These are phyloP conservation scores for Camelina laxa DNA, from an alignment of 345 rosid species.

Conservation along the genomic window DNA sequence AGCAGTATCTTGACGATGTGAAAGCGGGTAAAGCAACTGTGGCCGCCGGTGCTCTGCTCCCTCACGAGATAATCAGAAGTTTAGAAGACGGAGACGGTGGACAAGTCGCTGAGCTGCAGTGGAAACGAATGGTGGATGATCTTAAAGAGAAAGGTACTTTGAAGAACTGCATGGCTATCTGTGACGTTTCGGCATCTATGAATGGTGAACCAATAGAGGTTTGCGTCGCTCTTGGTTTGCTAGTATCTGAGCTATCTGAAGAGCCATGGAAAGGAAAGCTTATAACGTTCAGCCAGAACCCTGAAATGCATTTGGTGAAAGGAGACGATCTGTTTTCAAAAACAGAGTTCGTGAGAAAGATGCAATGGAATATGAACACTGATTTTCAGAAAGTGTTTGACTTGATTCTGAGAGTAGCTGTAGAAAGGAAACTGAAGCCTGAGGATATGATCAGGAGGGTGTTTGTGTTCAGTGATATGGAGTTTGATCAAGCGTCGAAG, in stretches of 20 bases:
- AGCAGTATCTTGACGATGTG: conserved; percentile 50
- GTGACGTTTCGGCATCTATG: conserved; percentile 74
- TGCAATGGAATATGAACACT: conserved; percentile 47
- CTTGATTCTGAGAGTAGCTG: conserved; percentile 54
- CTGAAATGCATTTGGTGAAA: conserved; percentile 46
- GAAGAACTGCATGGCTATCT: conserved; percentile 59
- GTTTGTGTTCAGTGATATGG: conserved; percentile 78
- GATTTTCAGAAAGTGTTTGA: conserved; percentile 63
- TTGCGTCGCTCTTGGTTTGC: conserved; percentile 58
- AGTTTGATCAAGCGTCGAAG: conserved; percentile 50
- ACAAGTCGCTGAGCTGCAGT: conserved; percentile 59
- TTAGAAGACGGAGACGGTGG: conserved; percentile 50
- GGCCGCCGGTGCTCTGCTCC: conserved; percentile 68
- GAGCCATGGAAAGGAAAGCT: conserved; percentile 76
- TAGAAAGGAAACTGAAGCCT: conserved; percentile 46
- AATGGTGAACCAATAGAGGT: conserved; percentile 54
- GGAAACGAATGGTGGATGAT: conserved; percentile 75
- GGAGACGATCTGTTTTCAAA: conserved; percentile 46
- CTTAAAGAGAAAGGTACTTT: conserved; percentile 50
- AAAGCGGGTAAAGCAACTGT: conserved; percentile 53
- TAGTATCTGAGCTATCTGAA: conserved; percentile 55
- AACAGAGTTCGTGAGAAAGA: conserved; percentile 47
- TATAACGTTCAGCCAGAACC: conserved; percentile 55
- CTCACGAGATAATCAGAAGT: conserved; percentile 60
- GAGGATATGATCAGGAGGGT: conserved; percentile 64